These are phyloP conservation scores for Podospora tetraspora DNA, from an alignment of 495 filamentous ascomycete genomes.

Conservation along the genomic window DNA sequence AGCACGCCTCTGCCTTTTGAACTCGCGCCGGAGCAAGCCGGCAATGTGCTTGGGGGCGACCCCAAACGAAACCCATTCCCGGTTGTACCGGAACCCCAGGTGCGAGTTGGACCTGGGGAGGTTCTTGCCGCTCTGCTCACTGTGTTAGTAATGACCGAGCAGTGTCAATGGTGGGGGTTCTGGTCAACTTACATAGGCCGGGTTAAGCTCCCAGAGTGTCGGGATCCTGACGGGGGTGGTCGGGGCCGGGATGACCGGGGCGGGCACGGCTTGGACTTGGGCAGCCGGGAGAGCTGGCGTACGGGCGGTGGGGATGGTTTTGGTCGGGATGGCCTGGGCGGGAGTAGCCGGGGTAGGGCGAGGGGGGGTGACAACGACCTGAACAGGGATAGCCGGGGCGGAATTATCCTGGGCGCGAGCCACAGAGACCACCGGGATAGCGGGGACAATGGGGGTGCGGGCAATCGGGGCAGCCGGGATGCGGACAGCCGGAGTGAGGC, in stretches of 20 bases:
- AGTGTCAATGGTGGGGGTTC: neutral
- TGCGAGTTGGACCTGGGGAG: neutral
- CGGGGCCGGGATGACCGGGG: no score
- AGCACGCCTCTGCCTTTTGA: neutral
- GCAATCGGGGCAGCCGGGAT: neutral
- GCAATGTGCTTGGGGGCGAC: neutral
- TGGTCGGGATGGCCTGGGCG: no score
- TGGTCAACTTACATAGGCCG: neutral
- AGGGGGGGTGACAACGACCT: no score
- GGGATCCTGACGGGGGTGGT: neutral
- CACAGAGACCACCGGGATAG: no score
- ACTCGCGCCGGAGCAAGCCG: neutral
- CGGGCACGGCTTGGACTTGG: no score
- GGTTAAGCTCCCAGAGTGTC: neutral
- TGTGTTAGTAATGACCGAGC: neutral
- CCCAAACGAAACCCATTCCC: slow-evolving; percentile 2
- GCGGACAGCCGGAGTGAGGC: neutral
- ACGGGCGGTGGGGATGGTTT: no score
- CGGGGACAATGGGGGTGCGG: no score
- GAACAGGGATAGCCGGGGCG: no score
- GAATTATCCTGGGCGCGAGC: no score
- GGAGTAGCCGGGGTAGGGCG: no score
- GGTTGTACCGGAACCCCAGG: slow-evolving; percentile 3
- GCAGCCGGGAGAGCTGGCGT: no score
- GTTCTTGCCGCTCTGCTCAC: neutral